These are phyloP conservation scores for Microsporum ferrugineum DNA, from an alignment of 2,329 filamentous ascomycete species.

Conservation along the genomic window DNA sequence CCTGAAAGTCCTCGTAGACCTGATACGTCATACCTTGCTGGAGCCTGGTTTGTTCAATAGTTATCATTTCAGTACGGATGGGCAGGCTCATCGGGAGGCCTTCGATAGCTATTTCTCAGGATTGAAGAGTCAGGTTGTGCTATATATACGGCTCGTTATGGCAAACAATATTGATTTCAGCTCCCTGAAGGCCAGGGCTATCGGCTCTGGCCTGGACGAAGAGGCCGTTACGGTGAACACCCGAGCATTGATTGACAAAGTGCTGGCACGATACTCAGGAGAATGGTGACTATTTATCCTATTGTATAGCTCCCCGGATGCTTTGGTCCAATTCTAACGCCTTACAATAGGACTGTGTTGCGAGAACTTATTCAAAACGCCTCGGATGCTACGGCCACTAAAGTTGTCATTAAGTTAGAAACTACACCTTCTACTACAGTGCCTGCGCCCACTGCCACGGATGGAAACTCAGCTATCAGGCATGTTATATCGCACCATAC, in stretches of 20 bases:
- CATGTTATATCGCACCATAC: conserved; percentile 80
- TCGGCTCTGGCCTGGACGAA: conserved; percentile 77
- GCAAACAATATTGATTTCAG: conserved; percentile 49
- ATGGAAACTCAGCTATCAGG: conserved; percentile 61
- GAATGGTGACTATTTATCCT: conserved; percentile 60
- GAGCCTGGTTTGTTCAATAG: neutral
- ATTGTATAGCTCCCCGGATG: neutral
- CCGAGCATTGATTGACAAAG: conserved; percentile 91
- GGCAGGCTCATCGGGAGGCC: neutral
- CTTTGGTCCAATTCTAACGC: neutral
- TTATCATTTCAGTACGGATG: neutral
- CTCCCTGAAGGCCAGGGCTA: conserved; percentile 71
- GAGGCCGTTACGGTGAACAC: conserved; percentile 98
- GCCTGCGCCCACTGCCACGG: conserved; percentile 54
- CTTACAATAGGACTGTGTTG: conserved; percentile 45
- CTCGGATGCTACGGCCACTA: conserved; percentile 87
- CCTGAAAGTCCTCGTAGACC: neutral
- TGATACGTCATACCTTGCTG: neutral
- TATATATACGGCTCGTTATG: conserved; percentile 5
- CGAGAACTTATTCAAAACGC: conserved; percentile 96
- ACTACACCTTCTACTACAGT: conserved; percentile 72
- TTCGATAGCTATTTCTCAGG: neutral
- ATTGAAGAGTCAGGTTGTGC: neutral
- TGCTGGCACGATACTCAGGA: conserved; percentile 87
- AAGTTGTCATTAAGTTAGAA: conserved; percentile 84